Percentiles rank a stretch among this genome's conserved stretches.
Evolutionary conservation across 176 grass and related monocot genomes (phyloP).

Genomic region (Rhynchospora pubera): DNA sequence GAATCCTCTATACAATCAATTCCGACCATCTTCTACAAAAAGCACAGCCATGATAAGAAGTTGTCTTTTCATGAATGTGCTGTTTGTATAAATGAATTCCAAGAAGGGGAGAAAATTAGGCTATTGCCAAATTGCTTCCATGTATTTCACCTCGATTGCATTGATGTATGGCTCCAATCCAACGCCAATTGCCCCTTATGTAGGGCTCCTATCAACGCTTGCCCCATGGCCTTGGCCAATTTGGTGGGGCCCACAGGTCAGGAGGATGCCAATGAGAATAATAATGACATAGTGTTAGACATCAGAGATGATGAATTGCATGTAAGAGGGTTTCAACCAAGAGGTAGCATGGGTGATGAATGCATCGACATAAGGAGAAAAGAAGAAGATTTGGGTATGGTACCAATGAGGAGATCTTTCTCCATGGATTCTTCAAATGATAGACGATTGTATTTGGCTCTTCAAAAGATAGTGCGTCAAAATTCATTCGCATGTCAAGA

Average conservation of each 20-base stretch:
- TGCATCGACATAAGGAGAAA: conserved; percentile 49
- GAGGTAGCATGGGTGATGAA: conserved; percentile 61
- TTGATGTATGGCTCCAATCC: conserved; percentile 88
- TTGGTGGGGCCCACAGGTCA: not conserved
- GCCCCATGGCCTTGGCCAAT: not conserved
- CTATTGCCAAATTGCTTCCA: conserved; percentile 77
- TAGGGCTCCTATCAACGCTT: conserved; percentile 41
- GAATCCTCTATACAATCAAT: conserved; percentile 58
- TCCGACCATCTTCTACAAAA: conserved; percentile 47
- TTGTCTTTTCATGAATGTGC: conserved; percentile 62
- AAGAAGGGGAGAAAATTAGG: conserved; percentile 59
- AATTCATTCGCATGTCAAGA: not conserved
- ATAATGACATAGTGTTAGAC: conserved; percentile 39
- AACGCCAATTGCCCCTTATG: conserved; percentile 77
- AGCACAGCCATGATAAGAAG: conserved; percentile 10
- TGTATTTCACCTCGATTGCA: conserved; percentile 94
- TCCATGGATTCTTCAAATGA: conserved; percentile 67
- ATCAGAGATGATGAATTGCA: conserved; percentile 38
- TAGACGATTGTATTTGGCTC: conserved; percentile 52
- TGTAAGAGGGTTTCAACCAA: conserved; percentile 1
- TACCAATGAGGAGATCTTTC: conserved; percentile 66
- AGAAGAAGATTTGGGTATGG: conserved; percentile 40
- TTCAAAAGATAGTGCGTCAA: conserved; percentile 34
- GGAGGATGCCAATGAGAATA: not conserved
- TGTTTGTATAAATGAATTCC: conserved; percentile 78